phyloP scores from a whole-genome alignment of 2,329 filamentous ascomycete species.

The Hymenoscyphus repandus region DNA sequence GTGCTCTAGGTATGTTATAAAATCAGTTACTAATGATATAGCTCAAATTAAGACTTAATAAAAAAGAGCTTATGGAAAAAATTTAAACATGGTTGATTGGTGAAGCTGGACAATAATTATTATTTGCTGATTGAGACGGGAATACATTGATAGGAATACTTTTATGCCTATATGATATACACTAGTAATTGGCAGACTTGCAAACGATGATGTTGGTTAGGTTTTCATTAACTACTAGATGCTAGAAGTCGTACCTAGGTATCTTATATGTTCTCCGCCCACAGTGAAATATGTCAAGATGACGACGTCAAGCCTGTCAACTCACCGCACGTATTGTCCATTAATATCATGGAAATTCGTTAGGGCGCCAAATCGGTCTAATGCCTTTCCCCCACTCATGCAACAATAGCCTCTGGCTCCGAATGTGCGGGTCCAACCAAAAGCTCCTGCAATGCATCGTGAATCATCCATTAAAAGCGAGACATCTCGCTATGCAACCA shows the following conservation, averaged over 20 bases:
- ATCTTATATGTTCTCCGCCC: no score
- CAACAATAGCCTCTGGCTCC: not conserved
- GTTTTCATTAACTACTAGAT: no score
- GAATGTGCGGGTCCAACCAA: conserved; percentile 1
- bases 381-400: conserved; percentile 8
- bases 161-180: not conserved
- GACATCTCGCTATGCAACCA: conserved; percentile 11
- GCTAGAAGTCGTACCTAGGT: no score
- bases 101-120: no score
- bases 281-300: not conserved
- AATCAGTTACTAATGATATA: not conserved
- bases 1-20: not conserved
- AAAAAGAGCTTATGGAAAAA: not conserved
- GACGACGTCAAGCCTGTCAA: no score
- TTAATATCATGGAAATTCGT: not conserved
- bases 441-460: conserved; percentile 15
- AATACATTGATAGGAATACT: no score
- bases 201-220: no score
- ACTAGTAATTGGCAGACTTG: no score
- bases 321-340: not conserved
- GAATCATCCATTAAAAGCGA: conserved; percentile 8
- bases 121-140: no score
- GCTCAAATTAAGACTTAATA: not conserved
- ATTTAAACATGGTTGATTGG: not conserved
- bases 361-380: not conserved